These are phyloP conservation scores for Fermentozyma sake DNA, from an alignment of 1,139 yeast species.

Conservation along the genomic window DNA sequence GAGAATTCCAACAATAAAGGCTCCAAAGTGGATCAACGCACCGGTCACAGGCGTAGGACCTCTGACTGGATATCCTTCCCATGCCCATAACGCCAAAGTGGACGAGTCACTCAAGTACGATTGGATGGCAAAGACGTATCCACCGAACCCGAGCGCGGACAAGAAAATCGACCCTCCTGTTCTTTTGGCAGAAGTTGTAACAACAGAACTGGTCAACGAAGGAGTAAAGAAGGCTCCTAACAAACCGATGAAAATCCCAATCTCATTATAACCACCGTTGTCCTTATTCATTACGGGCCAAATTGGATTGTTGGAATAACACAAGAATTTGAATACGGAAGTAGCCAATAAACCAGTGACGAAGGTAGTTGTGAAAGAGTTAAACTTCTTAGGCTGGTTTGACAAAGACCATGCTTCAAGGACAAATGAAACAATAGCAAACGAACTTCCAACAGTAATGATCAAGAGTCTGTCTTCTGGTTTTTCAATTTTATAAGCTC, in stretches of 20 bases:
- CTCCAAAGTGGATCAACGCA: conserved; percentile 62
- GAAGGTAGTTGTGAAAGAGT: conserved; percentile 58
- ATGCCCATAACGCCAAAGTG: conserved; percentile 81
- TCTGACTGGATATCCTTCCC: conserved; percentile 86
- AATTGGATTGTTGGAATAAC: conserved; percentile 83
- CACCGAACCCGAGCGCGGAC: conserved; percentile 72
- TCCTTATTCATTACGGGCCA: conserved; percentile 91
- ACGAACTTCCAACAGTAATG: conserved; percentile 63
- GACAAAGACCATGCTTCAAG: conserved; percentile 50
- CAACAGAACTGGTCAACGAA: conserved; percentile 9
- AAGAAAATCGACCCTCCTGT: conserved; percentile 40
- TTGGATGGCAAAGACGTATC: conserved; percentile 66
- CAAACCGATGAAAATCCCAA: conserved; percentile 68
- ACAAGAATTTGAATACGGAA: conserved; percentile 68
- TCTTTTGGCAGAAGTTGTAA: conserved; percentile 7
- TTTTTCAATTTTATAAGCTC: conserved; percentile 60
- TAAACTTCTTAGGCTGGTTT: conserved; percentile 38
- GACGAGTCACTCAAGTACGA: conserved; percentile 81
- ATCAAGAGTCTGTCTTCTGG: conserved; percentile 69
- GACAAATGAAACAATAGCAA: conserved; percentile 60
- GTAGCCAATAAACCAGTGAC: conserved; percentile 70
- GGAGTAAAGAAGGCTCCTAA: conserved; percentile 55
- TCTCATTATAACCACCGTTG: conserved; percentile 81
- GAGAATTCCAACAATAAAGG: conserved; percentile 54
- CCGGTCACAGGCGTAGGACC: conserved; percentile 94